Evolutionary conservation across 176 grass and related monocot genomes (phyloP), one percentile per base, ranked within the genome.

Genomic region (Avena insularis): DNA sequence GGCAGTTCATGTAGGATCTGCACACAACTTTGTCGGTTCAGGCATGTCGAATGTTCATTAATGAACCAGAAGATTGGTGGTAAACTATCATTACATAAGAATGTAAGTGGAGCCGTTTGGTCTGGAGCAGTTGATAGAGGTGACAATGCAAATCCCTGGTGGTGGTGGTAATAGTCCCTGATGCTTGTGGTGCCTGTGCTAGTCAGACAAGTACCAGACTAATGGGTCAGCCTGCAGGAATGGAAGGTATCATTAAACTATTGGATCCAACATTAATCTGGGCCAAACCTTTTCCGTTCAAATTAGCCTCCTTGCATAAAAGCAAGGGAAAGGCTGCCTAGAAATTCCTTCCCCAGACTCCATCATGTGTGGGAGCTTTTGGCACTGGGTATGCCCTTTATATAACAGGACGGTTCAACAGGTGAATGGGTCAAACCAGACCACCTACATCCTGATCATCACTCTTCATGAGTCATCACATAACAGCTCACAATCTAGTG

Each of bases 401-500:
- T 61, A 61, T 61, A 23, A 61, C 59, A 61, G n/a, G 59, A 61
- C 3, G 8, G n/a, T 63, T 21, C 60, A 63, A 27, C 60, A 63
- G 60, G 60, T 63, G n/a, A 62, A 62, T 12, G n/a, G 59, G n/a
- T 62, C n/a, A 63, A 58, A 20, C 19, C 19, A 8, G 60, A 63
- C 60, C 60, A 63, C 9, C 60, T 63, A 9, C 60, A 27, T 63
- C 60, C 21, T 63, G 60, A 84, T 31, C 8, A 19, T 43, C 29
- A 19, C 13, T 23, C 9, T 25, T 54, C 54, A 88, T 54, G 50
- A 50, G 12, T 81, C 1, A 53, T 53, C 50, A 55, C 53, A 21
- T 50, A 54, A 69, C n/a, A 84, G 15, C n/a, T 73, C 23, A 43
- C 23, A 73, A 58, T 67, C 79, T 65, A 31, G 15, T 73, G 59